Percentiles rank a stretch among this genome's conserved stretches.
These are phyloP conservation scores for Raphanus raphanistrum DNA, from an alignment of 345 rosid species.

Conservation along the genomic window DNA sequence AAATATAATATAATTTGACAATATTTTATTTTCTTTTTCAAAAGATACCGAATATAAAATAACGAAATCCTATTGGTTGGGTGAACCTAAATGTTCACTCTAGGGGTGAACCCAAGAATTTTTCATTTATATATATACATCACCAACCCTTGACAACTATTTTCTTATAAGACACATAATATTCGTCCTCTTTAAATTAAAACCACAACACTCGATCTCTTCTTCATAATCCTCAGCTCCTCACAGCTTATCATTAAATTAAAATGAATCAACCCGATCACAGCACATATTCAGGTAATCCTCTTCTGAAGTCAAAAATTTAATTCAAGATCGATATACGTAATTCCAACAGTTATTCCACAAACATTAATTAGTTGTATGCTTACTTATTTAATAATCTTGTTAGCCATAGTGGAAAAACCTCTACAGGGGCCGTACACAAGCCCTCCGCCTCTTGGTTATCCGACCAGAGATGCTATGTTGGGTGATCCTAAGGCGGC, in stretches of 20 bases:
- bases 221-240: slow-evolving; percentile 20
- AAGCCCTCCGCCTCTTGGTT: slow-evolving; percentile 56
- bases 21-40: too few species aligned
- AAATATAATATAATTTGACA: too few species aligned
- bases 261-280: slow-evolving; percentile 36
- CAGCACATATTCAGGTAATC: slow-evolving; percentile 24
- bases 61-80: too few species aligned
- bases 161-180: not conserved
- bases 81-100: too few species aligned
- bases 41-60: too few species aligned
- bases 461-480: slow-evolving; percentile 49
- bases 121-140: not conserved
- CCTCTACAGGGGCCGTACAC: slow-evolving; percentile 37
- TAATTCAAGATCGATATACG: not conserved
- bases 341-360: not conserved
- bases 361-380: not conserved
- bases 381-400: not conserved
- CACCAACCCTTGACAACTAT: not conserved
- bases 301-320: not conserved
- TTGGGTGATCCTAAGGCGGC: slow-evolving; percentile 21
- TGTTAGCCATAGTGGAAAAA: slow-evolving; percentile 32
- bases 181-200: slow-evolving; percentile 26
- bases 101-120: too few species aligned
- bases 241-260: not conserved
- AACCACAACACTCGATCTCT: slow-evolving; percentile 2